A percentile compares a stretch with the other conserved stretches of the same genome.
Conservation (phyloP, 2,329 filamentous ascomycete species). For the Pestalotiopsis sp. region DNA sequence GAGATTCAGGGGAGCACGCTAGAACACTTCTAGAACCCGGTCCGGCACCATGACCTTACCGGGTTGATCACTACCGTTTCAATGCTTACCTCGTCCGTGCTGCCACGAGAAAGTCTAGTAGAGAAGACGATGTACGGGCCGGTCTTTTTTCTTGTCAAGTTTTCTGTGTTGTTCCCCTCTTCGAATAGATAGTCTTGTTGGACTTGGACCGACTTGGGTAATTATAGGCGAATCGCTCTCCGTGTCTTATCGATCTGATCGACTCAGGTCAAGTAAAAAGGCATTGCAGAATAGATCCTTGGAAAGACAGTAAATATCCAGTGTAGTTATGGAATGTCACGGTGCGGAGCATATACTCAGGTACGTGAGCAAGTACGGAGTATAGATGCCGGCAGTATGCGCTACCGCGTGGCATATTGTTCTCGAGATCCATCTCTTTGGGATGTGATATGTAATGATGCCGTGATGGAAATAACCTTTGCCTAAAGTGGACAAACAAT, state of each 20-base stretch:
- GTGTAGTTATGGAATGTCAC: neutral
- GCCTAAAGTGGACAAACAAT: neutral
- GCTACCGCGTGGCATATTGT: neutral
- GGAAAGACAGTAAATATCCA: neutral
- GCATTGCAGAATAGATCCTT: neutral
- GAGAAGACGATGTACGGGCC: neutral
- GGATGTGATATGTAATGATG: neutral
- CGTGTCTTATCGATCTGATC: neutral
- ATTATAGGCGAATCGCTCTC: neutral
- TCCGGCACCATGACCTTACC: neutral
- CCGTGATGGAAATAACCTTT: neutral
- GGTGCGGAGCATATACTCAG: no score
- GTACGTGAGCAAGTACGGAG: neutral
- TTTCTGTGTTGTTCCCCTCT: neutral
- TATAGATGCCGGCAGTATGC: neutral
- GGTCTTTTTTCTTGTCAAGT: neutral
- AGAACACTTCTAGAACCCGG: slow-evolving; percentile 3
- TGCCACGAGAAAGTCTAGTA: neutral
- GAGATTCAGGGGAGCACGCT: neutral
- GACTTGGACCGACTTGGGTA: neutral
- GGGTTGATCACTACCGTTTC: neutral
- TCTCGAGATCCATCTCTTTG: neutral
- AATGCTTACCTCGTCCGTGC: neutral
- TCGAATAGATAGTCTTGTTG: neutral
- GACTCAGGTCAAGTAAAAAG: neutral